Evolutionary conservation across 1,139 yeast species (phyloP), one percentile per base, ranked within the genome.

Genomic region (Pichiaceae sp.): DNA sequence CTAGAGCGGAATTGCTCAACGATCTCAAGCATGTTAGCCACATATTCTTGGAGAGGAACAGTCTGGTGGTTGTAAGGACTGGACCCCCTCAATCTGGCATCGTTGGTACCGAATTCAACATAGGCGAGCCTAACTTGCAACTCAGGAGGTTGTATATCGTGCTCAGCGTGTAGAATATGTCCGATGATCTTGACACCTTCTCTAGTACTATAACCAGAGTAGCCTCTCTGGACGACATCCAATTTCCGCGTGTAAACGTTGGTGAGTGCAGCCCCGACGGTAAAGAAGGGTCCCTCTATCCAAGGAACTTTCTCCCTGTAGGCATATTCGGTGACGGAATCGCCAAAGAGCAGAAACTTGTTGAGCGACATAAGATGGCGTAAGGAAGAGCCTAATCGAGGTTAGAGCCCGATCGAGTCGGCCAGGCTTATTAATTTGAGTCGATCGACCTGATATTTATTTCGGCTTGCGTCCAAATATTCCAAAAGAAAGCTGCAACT

Each of bases 71-170:
- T 59, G 4, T 34, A 37, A 2, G 56, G 58, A 8, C 59, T 60
- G 11, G 5, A 15, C 12, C 41, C 53, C 35, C 25, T 31, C n/a
- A 12, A 16, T 24, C 54, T 40, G 0, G 86, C 75, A 54, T 86
- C 96, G 50, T 85, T 86, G 7, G 95, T 72, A 2, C 95, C 95
- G 47, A 83, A 75, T 54, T 79, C 83, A 1, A 85, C 61, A 1
- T 78, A 55, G 3, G 56, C 62, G 16, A 71, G 49, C 26, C 56
- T 55, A 26, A 56, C 44, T 29, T 50, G 37, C 29, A 47, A 47
- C 1, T 48, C 56, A 19, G 61, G 53, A 14, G 62, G 57, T 3
- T 49, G 44, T 3, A 46, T 51, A 24, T 59, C 62, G 35, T 63
- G 59, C 38, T 73, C 80, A 3, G 56, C 50, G 16, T 64, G 57